Evolutionary conservation across 108 stramenopile genomes (phyloP).

Genomic region (Cyclotella sp.): DNA sequence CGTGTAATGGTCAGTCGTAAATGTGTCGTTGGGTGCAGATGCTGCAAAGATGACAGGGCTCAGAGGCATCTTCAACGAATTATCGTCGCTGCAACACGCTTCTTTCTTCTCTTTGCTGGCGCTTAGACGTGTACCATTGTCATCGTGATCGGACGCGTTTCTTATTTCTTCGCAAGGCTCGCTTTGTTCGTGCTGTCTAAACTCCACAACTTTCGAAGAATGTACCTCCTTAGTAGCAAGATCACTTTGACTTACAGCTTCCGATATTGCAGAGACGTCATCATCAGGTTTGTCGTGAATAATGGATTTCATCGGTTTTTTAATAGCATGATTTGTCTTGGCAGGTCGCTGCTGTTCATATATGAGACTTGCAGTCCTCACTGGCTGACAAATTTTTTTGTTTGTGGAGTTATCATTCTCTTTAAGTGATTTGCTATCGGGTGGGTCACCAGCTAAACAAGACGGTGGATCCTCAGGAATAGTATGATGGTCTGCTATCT

Average conservation of each 20-base stretch:
- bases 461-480: not conserved
- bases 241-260: not conserved
- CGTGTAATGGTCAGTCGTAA: not conserved
- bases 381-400: not conserved
- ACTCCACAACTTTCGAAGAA: not conserved
- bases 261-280: slow-evolving; percentile 10
- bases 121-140: not conserved
- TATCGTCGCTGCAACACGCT: too few species aligned
- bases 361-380: not conserved
- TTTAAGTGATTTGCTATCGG: not conserved
- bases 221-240: not conserved
- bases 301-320: not conserved
- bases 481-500: not conserved
- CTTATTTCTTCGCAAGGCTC: too few species aligned
- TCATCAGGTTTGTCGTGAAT: not conserved
- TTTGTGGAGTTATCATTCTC: not conserved
- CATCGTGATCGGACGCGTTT: not conserved
- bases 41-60: not conserved
- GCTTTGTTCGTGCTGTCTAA: too few species aligned
- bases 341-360: not conserved
- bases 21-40: not conserved
- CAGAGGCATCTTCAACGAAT: not conserved
- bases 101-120: too few species aligned
- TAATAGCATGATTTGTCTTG: not conserved
- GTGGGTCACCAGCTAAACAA: slow-evolving; percentile 1